Evolutionary conservation across 257 asterid species (phyloP), one percentile per base, ranked within the genome.

Genomic region (Solanum pennellii): DNA sequence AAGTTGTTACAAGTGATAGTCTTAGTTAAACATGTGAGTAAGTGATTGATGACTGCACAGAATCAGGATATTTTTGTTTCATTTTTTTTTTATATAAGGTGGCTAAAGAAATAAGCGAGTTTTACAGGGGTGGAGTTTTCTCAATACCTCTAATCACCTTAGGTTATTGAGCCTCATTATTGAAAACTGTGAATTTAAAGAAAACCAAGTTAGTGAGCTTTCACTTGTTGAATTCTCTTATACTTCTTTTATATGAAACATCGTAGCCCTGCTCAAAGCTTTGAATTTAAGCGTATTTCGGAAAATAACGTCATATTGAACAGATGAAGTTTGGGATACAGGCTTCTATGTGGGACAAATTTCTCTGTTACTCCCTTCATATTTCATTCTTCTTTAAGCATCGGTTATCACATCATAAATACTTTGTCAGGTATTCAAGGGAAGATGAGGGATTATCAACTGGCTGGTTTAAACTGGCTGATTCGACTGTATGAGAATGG

Each of bases 401-500:
- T 35, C 71, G 41, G 56, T 31, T 33, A 49, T 82, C 45, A 82
- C 85, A 82, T 49, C 44, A 82, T 31, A 18, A 82, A 31, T 82
- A 49, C n/a, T 49, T 49, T 82, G 85, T 82, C 93, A 97, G 99
- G 99, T 87, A 97, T 97, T 89, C 98, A 97, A 86, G 99, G 99
- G 74, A 97, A 97, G 96, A 97, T 97, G 99, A 94, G 99, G 91
- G 99, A 97, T 90, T 97, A 97, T 92, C 99, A 97, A 88, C 96
- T 97, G 86, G 99, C 99, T 93, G 99, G 99, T 74, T 90, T 97
- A 87, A 97, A 97, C 89, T 97, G 99, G 99, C 90, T 97, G 85
- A 97, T 97, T 89, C 90, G 99, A 69, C 92, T 97, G 89, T 97
- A 97, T 91, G 99, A 97, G 92, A 97, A 97, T 92, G 99, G 99